phyloP scores from a whole-genome alignment of 345 rosid species.

The Brassica carinata region DNA sequence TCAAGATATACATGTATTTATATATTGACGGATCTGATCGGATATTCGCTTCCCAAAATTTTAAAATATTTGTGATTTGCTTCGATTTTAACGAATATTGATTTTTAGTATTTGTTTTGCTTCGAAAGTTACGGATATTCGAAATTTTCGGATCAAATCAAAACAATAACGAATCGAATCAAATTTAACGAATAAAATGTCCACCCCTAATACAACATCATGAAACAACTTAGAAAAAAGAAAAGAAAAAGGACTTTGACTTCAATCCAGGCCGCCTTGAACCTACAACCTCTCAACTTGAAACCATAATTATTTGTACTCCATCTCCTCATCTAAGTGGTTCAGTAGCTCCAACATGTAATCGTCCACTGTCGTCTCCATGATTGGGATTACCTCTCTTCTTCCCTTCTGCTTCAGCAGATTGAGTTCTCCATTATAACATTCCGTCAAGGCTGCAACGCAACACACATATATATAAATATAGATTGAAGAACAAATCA shows the following conservation, averaged over 20 bases:
- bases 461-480: not conserved
- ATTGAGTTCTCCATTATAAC: not conserved
- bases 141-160: too few species aligned
- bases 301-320: not conserved
- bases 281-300: constrained; percentile 2
- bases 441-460: not conserved
- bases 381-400: not conserved
- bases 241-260: not conserved
- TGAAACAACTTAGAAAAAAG: not conserved
- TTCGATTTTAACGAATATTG: too few species aligned
- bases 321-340: not conserved
- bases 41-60: too few species aligned
- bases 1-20: too few species aligned
- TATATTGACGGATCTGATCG: too few species aligned
- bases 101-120: too few species aligned
- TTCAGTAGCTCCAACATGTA: not conserved
- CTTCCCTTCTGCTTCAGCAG: not conserved
- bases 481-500: not conserved
- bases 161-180: too few species aligned
- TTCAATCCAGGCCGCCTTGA: not conserved
- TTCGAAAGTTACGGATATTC: too few species aligned
- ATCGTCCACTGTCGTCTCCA: not conserved
- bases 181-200: too few species aligned
- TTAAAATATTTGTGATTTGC: too few species aligned
- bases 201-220: too few species aligned